Conservation (phyloP, 2,329 filamentous ascomycete genomes). For the Xylaria sp. region DNA sequence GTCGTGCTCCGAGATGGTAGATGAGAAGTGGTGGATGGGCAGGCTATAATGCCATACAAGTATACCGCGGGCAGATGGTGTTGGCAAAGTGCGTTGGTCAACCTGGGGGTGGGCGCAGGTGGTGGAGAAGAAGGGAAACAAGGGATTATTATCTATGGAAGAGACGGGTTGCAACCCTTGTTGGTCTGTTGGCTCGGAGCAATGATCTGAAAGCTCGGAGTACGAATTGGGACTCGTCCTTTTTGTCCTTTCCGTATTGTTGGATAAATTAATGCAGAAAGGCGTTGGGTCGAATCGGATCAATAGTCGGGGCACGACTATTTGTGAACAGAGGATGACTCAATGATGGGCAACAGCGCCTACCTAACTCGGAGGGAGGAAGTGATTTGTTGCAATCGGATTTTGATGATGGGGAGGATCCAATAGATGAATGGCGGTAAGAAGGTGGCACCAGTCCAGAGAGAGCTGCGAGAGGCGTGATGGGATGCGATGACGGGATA, state of each 20-base stretch:
- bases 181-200: constrained; percentile 5
- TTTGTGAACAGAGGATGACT: constrained; percentile 4
- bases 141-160: constrained; percentile 3
- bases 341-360: constrained; percentile 4
- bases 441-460: constrained; percentile 10
- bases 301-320: constrained; percentile 6
- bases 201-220: not conserved
- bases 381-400: not conserved
- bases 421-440: constrained; percentile 17
- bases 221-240: constrained; percentile 4
- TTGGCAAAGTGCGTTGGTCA: constrained; percentile 3
- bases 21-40: not conserved
- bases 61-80: not conserved
- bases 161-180: constrained; percentile 2
- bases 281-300: constrained; percentile 14
- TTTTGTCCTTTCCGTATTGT: constrained; percentile 12
- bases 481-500: constrained; percentile 15
- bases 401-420: constrained; percentile 3
- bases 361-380: constrained; percentile 3
- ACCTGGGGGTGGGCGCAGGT: not conserved
- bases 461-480: constrained; percentile 8
- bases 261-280: constrained; percentile 13
- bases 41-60: constrained; percentile 13
- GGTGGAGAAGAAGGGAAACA: constrained; percentile 3
- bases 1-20: not conserved